These are phyloP conservation scores for Trichosporon sp. DNA, from an alignment of 1,284 basidiomycete species.

Conservation along the genomic window DNA sequence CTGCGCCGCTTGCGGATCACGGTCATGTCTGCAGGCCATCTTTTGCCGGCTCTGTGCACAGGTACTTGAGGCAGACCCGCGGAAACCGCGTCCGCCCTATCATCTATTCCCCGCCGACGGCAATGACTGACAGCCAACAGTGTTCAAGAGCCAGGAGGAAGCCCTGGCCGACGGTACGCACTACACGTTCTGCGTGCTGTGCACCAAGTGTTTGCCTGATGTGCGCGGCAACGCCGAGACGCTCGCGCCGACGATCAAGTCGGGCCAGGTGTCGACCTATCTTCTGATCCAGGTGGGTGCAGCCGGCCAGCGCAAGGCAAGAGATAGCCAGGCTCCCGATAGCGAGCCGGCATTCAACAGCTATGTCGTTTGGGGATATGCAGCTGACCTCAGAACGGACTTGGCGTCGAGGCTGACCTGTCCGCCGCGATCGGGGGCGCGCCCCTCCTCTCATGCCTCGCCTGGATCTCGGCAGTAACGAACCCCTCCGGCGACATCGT, in stretches of 20 bases:
- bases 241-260: constrained; percentile 58
- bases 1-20: not conserved
- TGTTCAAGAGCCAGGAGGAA: constrained; percentile 58
- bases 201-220: constrained; percentile 71
- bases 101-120: not conserved
- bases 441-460: constrained; percentile 40
- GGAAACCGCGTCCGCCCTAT: no score
- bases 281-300: constrained; percentile 59
- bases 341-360: no score
- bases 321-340: no score
- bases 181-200: constrained; percentile 65
- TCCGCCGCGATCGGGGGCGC: constrained; percentile 47
- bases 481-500: constrained; percentile 31
- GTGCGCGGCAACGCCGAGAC: constrained; percentile 58
- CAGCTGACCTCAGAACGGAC: constrained; percentile 56
- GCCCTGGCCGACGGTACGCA: constrained; percentile 55
- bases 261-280: constrained; percentile 58
- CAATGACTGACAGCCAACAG: constrained; percentile 40
- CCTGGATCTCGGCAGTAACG: constrained; percentile 39
- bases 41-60: not conserved
- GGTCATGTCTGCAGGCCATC: not conserved
- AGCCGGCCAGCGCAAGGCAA: not conserved
- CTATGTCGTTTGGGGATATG: no score
- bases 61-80: not conserved
- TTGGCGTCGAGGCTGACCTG: constrained; percentile 67